These are phyloP conservation scores for Phaeosphaeriaceae sp. DNA, from an alignment of 2,329 filamentous ascomycete genomes.

Conservation along the genomic window DNA sequence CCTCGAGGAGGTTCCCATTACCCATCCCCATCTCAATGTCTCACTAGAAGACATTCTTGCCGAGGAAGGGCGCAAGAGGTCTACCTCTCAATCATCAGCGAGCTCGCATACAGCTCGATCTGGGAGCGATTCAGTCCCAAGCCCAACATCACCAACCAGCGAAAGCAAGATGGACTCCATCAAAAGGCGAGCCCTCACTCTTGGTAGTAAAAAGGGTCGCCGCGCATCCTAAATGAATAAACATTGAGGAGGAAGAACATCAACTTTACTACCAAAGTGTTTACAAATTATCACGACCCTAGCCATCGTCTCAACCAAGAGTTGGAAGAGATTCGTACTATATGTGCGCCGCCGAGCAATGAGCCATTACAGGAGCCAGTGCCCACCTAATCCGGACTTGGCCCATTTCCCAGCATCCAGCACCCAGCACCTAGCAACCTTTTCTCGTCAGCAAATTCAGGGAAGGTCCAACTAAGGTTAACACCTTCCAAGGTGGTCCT, in stretches of 20 bases:
- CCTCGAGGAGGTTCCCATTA: constrained; percentile 46
- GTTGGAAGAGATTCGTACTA: constrained; percentile 34
- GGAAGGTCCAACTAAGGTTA: too few species aligned
- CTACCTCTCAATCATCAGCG: constrained; percentile 40
- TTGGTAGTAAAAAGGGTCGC: constrained; percentile 43
- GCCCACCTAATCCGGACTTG: too few species aligned
- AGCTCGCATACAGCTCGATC: constrained; percentile 31
- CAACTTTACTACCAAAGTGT: too few species aligned
- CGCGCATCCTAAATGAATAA: constrained; percentile 21
- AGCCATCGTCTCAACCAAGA: constrained; percentile 32
- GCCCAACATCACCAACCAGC: constrained; percentile 35
- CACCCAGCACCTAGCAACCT: too few species aligned
- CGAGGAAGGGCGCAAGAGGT: constrained; percentile 44
- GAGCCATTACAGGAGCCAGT: too few species aligned
- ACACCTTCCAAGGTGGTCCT: too few species aligned
- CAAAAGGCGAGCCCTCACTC: constrained; percentile 34
- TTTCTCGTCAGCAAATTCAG: too few species aligned
- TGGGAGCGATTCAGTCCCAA: constrained; percentile 29
- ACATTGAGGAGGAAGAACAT: background rate
- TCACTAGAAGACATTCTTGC: constrained; percentile 49
- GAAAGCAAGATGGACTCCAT: constrained; percentile 34
- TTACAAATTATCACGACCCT: constrained; percentile 5
- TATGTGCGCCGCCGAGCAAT: too few species aligned
- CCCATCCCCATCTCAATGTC: constrained; percentile 48
- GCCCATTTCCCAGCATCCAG: too few species aligned